Conservation (phyloP, 169 alveolate species). For the Plasmodium fragile region DNA sequence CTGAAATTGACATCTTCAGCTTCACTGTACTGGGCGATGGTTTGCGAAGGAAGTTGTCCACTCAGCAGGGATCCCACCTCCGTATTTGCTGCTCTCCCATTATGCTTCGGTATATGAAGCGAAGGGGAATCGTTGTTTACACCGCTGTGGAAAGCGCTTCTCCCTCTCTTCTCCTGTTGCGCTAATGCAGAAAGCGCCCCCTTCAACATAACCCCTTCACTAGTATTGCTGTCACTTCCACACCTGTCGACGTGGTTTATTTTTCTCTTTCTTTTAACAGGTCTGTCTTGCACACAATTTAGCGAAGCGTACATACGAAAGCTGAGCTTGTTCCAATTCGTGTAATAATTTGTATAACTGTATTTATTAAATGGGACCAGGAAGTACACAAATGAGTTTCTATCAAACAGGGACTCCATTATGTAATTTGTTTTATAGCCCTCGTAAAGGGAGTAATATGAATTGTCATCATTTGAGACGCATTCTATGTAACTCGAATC, state of each 20-base stretch:
- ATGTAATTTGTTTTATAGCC: constrained; percentile 75
- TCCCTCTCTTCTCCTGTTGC: not conserved
- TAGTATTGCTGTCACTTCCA: not conserved
- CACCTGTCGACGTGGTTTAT: not conserved
- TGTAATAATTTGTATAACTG: constrained; percentile 67
- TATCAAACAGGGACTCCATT: constrained; percentile 73
- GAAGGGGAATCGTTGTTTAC: not conserved
- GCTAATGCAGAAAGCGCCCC: not conserved
- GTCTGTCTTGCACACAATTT: constrained; percentile 4
- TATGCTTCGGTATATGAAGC: not conserved
- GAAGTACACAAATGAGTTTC: constrained; percentile 61
- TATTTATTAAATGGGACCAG: constrained; percentile 68
- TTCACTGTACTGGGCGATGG: not conserved
- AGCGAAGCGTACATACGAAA: constrained; percentile 68
- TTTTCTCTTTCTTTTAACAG: constrained; percentile 22
- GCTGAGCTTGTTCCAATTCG: constrained; percentile 71
- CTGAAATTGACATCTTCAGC: constrained; percentile 23
- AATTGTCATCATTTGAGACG: constrained; percentile 23
- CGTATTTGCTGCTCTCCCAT: not conserved
- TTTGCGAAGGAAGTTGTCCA: not conserved
- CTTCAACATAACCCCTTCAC: not conserved
- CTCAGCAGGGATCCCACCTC: not conserved
- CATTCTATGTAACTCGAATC: constrained; percentile 21
- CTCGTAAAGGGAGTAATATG: constrained; percentile 47
- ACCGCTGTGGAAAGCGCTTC: not conserved